Evolutionary conservation across 495 filamentous ascomycete genomes (phyloP).

Genomic region (Penicillium crystallinum): DNA sequence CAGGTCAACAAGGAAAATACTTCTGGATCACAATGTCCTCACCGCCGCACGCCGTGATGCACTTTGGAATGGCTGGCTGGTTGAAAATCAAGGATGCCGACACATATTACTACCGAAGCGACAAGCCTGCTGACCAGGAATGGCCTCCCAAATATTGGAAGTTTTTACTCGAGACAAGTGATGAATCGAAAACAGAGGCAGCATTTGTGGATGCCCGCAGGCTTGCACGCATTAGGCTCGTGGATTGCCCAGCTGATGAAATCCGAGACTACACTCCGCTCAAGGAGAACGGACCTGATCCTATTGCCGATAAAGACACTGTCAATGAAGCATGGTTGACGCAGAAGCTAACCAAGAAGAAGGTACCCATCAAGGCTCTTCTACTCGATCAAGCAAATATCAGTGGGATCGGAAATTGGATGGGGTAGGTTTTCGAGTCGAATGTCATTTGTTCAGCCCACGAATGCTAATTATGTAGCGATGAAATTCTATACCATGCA

Average conservation of each 20-base stretch:
- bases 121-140: constrained; percentile 51
- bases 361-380: constrained; percentile 79
- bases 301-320: constrained; percentile 71
- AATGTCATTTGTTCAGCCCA: background rate
- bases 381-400: constrained; percentile 85
- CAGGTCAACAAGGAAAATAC: constrained; percentile 89
- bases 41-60: constrained; percentile 83
- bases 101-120: constrained; percentile 70
- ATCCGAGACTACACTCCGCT: constrained; percentile 77
- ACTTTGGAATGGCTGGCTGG: constrained; percentile 90
- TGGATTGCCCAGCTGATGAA: constrained; percentile 69
- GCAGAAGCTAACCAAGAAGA: constrained; percentile 63
- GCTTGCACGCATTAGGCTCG: constrained; percentile 70
- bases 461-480: constrained; percentile 38
- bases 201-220: constrained; percentile 81
- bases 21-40: constrained; percentile 77
- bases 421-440: constrained; percentile 52
- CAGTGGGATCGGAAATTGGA: constrained; percentile 95
- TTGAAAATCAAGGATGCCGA: constrained; percentile 73
- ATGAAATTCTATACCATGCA: constrained; percentile 86
- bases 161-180: constrained; percentile 65
- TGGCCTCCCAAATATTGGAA: constrained; percentile 95
- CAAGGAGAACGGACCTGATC: constrained; percentile 89
- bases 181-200: constrained; percentile 57
- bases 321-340: constrained; percentile 68